Base-by-base conservation (phyloP, 345 rosid genomes). In the Laguncularia racemosa region DNA sequence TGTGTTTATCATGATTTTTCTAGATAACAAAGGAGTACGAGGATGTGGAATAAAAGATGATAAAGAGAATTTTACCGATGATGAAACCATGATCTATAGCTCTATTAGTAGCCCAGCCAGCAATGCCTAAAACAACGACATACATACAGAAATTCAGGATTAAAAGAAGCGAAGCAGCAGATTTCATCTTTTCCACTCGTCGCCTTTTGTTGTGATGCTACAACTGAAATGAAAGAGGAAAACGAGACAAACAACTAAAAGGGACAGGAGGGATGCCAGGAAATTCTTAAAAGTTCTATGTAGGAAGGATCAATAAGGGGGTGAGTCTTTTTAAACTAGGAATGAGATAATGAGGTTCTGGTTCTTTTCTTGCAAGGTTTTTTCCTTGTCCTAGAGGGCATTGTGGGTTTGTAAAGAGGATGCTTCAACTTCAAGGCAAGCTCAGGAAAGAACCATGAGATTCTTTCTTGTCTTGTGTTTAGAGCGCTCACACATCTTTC, bases 321-420 rank as follows among this genome's bases (percentile, higher is more conserved):
- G 58, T 43, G 8, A 43, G 13, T 16, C 14, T 26, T 45, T 55
- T 55, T 5, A 55, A 16, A 11, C 58, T 33, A 33, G 40, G 40
- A 38, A 33, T 54, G 46, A 20, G 49, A 10, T n/a, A 11, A 43
- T 20, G 51, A 28, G 46, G 51, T 14, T 57, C 50, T 57, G 79
- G 93, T 87, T 84, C 92, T 76, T 91, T 91, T 77, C 95, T 91
- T 91, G 89, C 71, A 76, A 78, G 81, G 81, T 76, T 75, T 78
- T 84, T 40, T 53, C 74, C 52, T 62, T 63, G 28, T 3, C 5
- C 67, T 59, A 69, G 69, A 74, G 68, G 60, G 52, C 54, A 81
- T 16, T 71, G 61, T 58, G 52, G 73, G 79, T 87, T 48, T 74
- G 91, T 82, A 84, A 90, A 85, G 87, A 45, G 62, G 63, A 64